Percentiles rank a stretch among this genome's conserved stretches.
Evolutionary conservation across 306 rosid species (phyloP).

Genomic region (Cercis canadensis): DNA sequence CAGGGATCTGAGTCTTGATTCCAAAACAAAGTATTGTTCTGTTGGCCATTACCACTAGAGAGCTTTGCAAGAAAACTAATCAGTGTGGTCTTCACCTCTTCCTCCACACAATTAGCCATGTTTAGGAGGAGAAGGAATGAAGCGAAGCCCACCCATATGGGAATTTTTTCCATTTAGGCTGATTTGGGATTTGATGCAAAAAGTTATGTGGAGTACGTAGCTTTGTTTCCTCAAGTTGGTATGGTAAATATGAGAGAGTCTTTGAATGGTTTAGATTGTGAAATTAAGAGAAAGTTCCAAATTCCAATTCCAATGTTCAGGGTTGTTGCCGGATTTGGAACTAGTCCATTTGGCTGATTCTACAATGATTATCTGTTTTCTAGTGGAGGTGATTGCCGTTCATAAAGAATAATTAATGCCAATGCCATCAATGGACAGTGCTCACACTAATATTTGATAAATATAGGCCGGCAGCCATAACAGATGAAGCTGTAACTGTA

Average conservation of each 20-base stretch:
- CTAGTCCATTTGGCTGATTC: constrained; percentile 52
- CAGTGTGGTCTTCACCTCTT: constrained; percentile 57
- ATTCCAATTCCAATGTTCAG: constrained; percentile 5
- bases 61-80: constrained; percentile 59
- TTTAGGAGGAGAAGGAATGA: constrained; percentile 45
- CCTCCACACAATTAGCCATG: constrained; percentile 50
- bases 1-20: constrained; percentile 69
- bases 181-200: constrained; percentile 30
- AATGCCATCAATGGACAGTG: background rate
- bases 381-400: constrained; percentile 26
- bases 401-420: constrained; percentile 9
- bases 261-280: constrained; percentile 33
- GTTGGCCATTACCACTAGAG: constrained; percentile 33
- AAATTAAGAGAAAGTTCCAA: constrained; percentile 40
- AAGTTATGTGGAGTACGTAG: constrained; percentile 12
- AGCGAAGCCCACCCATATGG: constrained; percentile 44
- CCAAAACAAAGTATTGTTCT: constrained; percentile 51
- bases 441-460: constrained; percentile 35
- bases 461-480: constrained; percentile 54
- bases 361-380: constrained; percentile 45
- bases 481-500: constrained; percentile 27
- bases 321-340: constrained; percentile 43
- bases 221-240: constrained; percentile 9
- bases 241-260: background rate
- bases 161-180: constrained; percentile 48